Conservation (phyloP, 2,329 filamentous ascomycete species). For the Xylaria sp. region DNA sequence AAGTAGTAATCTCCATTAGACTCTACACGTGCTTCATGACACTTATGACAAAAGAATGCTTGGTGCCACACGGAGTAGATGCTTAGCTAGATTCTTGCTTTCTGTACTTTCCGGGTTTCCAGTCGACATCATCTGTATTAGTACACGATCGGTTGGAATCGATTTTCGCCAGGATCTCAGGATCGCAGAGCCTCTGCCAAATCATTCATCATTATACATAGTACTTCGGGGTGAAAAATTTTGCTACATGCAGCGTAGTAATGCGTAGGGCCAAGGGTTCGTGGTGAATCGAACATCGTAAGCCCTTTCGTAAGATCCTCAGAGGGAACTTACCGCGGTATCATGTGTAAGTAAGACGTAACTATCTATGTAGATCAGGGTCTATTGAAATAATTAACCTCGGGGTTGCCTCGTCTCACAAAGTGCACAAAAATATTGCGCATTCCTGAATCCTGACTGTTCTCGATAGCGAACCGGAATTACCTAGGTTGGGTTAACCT, state of each 20-base stretch:
- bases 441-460: constrained; percentile 31
- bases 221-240: neutral
- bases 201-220: too few relatives aligned
- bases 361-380: constrained; percentile 24
- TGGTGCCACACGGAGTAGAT: neutral
- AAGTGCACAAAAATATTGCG: constrained; percentile 12
- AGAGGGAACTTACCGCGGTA: constrained; percentile 22
- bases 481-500: constrained; percentile 1
- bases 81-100: neutral
- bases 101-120: constrained; percentile 7
- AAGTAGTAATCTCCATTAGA: too few relatives aligned
- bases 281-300: constrained; percentile 12
- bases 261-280: constrained; percentile 8
- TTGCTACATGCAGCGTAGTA: constrained; percentile 20
- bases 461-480: neutral
- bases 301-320: constrained; percentile 3
- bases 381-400: constrained; percentile 9
- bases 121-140: neutral
- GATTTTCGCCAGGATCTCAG: neutral
- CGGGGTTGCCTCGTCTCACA: constrained; percentile 12
- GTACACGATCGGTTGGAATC: neutral
- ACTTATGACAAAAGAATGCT: neutral
- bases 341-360: constrained; percentile 20
- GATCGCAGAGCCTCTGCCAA: constrained; percentile 1
- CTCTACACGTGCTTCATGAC: constrained; percentile 13